Evolutionary conservation across 78 protist species (phyloP), one percentile per base, ranked within the genome.

Genomic region (Dictyostelium purpureum): DNA sequence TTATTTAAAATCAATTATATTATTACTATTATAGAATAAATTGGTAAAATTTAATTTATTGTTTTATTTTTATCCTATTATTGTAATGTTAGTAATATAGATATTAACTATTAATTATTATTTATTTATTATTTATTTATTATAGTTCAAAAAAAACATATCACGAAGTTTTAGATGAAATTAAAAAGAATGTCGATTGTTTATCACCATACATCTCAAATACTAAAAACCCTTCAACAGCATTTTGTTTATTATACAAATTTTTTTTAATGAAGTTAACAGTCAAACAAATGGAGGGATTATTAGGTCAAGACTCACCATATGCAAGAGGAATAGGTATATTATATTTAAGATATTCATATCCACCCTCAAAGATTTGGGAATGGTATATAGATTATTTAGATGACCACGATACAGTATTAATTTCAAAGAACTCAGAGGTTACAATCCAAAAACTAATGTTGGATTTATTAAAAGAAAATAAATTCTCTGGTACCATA

Each of bases 191-290:
- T 18, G 95, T 91, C 12, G 87, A 73, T 10, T 71, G 57, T 56
- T 35, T 90, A 90, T 88, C 92, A 63, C 97, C 97, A 54, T 90
- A 88, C 40, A 87, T 95, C 43, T 95, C 95, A 66, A 91, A 91
- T 56, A 79, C 92, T 3, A 91, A 93, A 52, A 51, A 61, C 6
- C 95, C 97, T 19, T 90, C 97, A 19, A 77, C 95, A 7, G 92
- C 96, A 19, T 96, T 52, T 82, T 95, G 96, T 76, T 76, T 96
- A 37, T 85, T 96, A 35, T 91, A 77, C 90, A 96, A 96, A 24
- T 49, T 94, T 28, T 94, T 81, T 54, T 26, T 66, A 21, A 66
- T 96, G 88, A 94, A 57, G 45, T 11, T 91, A 54, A 96, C 97
- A 18, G 94, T 40, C 19, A 57, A 77, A 0, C 97, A 96, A 49